Base-by-base conservation (phyloP, 225 moss, liverwort and hornwort genomes). In the Sphagnum tenellum region DNA sequence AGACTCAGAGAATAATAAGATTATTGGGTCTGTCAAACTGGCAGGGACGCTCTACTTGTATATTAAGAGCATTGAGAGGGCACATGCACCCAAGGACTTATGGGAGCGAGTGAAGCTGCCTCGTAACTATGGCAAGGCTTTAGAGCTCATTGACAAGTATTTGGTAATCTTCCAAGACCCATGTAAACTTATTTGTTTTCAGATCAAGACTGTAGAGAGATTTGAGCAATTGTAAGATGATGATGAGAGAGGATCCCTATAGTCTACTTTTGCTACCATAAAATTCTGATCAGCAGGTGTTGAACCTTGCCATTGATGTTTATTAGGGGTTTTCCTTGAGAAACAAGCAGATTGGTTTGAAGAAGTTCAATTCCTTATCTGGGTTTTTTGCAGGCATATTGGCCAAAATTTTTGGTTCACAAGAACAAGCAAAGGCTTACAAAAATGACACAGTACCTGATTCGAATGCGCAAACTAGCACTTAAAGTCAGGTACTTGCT, bases 91-190 rank as follows among this genome's bases (percentile, higher is more conserved):
- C 2, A 96, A 88, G 68, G 82, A 96, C 60, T 75, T 96, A 12
- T 96, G 92, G 95, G 95, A 96, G 83, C 82, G 95, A 68, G 81
- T 89, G 9, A 96, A 92, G 55, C 74, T 96, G 53, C 82, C 95
- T 13, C 92, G 92, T 65, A 96, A 96, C 70, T 96, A 96, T 77
- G 86, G 78, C 4, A 92, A 86, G 72, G 84, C 95, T 12, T 86
- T 96, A 7, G 92, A 96, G 64, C 81, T 67, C 58, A 72, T 96
- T 10, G 95, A 96, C 71, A 96, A 90, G 64, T 84, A 89, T 47
- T 67, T 92, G 57, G 83, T 84, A 68, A 59, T 29, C 29, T 29
- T 29, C 29, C 29, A 29, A 55, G 60, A 44, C 2, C 52, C 44
- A 53, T 14, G 8, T 45, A 29, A 54, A 12, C 7, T 44, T 49